Conservation (phyloP, 306 rosid species). For the Acacia crassicarpa region DNA sequence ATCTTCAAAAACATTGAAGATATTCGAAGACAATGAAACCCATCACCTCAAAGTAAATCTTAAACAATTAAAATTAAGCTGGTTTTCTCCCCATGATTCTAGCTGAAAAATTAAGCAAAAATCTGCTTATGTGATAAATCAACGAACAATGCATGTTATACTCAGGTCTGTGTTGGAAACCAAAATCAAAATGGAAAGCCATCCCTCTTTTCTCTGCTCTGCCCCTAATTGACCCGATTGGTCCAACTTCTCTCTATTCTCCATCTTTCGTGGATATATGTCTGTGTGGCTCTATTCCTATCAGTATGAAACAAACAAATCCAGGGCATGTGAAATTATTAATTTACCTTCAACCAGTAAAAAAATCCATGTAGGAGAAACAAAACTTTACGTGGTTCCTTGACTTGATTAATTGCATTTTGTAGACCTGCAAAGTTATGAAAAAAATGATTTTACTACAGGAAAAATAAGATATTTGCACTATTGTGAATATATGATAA, state of each 20-base stretch:
- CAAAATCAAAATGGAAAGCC: neutral
- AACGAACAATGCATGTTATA: neutral
- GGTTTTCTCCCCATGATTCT: conserved; percentile 5
- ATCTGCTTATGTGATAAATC: neutral
- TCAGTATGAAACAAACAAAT: conserved; percentile 6
- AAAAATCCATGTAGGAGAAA: conserved; percentile 74
- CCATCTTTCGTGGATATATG: neutral
- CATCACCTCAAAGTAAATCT: conserved; percentile 1
- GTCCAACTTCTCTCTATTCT: neutral
- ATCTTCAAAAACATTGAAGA: neutral
- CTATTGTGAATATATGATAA: conserved; percentile 18
- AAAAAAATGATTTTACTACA: conserved; percentile 5
- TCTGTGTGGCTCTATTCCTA: neutral
- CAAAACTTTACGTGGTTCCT: conserved; percentile 43
- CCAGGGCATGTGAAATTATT: conserved; percentile 18
- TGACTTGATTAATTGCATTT: conserved; percentile 32
- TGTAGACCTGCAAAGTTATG: conserved; percentile 52
- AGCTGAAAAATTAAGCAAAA: neutral
- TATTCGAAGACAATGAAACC: neutral
- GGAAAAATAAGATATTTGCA: neutral
- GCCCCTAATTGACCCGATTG: neutral
- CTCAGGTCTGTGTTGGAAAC: neutral
- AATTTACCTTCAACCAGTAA: conserved; percentile 74
- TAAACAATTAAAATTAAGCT: neutral
- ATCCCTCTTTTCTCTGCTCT: neutral